Base-by-base conservation (phyloP, 2,329 filamentous ascomycete genomes). In the Phyllosticta citribraziliensis region DNA sequence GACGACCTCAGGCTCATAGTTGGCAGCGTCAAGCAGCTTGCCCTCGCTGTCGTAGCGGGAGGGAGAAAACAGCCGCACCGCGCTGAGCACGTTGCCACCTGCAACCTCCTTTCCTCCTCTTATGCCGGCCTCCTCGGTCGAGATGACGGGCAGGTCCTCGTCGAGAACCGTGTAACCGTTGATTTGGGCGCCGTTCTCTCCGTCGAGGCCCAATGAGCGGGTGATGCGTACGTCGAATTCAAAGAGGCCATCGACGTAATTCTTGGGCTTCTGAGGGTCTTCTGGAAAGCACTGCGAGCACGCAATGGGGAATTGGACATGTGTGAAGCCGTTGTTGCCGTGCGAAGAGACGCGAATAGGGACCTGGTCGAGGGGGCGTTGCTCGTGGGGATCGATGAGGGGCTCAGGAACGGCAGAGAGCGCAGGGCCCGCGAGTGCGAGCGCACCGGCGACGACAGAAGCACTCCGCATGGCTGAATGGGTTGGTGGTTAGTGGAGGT, bases 201-300 rank as follows among this genome's bases (percentile, higher is more conserved):
- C 56, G 57, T 62, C 61, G 8, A 62, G 50, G 12, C 56, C 56
- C 19, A 56, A 27, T 10, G 17, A 11, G 35, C 61, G 61, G 14
- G 55, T 62, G 51, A 62, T 58, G 51, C 60, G 60, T 51, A 62
- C 53, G 55, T 62, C 60, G 40, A 62, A 30, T 30, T 62, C 60
- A n/a, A 62, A 52, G 5, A 57, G 25, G 33, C 60, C 60, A 52
- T 62, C 60, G 8, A 51, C 50, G 19, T 50, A 33, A 27, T 62
- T 58, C 52, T 57, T 57, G 10, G 50, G 60, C n/a, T 51, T 47
- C 3, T 47, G 11, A 20, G 59, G 20, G 24, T 58, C 55, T 8
- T 30, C 52, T 9, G 52, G 55, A 35, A 62, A 62, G 60, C 60
- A 62, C 14, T 27, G n/a, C 14, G 22, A 10, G 60, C 60, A 62